These are phyloP conservation scores for Lasiosphaeria miniovina DNA, from an alignment of 495 filamentous ascomycete genomes.

Conservation along the genomic window DNA sequence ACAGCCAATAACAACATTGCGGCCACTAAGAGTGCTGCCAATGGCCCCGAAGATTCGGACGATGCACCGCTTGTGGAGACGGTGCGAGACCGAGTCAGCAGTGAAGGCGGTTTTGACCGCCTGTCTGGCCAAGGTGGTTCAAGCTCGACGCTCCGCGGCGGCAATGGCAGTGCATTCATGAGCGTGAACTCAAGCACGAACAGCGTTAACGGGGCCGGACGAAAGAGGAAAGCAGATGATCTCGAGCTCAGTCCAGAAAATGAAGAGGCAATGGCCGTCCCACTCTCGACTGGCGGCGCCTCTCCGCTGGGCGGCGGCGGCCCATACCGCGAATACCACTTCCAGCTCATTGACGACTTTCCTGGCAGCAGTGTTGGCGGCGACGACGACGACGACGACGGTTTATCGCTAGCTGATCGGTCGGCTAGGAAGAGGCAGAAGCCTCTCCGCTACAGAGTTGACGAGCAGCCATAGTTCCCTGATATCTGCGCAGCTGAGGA, in stretches of 20 bases:
- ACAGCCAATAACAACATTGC: constrained; percentile 4
- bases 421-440: constrained; percentile 24
- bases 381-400: constrained; percentile 14
- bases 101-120: neutral
- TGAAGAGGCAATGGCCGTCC: neutral
- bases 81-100: neutral
- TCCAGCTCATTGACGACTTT: constrained; percentile 19
- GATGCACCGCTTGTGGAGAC: constrained; percentile 17
- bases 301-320: neutral
- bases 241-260: constrained; percentile 5
- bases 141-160: too few relatives aligned
- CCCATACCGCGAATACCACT: constrained; percentile 14
- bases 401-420: constrained; percentile 13
- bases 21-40: constrained; percentile 4
- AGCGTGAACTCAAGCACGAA: neutral
- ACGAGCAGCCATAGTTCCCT: constrained; percentile 1
- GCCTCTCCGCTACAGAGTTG: constrained; percentile 25
- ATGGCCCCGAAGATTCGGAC: constrained; percentile 13
- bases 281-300: neutral
- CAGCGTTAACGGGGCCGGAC: neutral
- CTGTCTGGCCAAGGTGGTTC: too few relatives aligned
- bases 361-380: constrained; percentile 2
- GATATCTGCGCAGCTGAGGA: too few relatives aligned
- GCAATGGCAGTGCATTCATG: neutral
- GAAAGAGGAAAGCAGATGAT: constrained; percentile 9